Evolutionary conservation across 495 filamentous ascomycete genomes (phyloP).

Genomic region (Daldinia concentrica): DNA sequence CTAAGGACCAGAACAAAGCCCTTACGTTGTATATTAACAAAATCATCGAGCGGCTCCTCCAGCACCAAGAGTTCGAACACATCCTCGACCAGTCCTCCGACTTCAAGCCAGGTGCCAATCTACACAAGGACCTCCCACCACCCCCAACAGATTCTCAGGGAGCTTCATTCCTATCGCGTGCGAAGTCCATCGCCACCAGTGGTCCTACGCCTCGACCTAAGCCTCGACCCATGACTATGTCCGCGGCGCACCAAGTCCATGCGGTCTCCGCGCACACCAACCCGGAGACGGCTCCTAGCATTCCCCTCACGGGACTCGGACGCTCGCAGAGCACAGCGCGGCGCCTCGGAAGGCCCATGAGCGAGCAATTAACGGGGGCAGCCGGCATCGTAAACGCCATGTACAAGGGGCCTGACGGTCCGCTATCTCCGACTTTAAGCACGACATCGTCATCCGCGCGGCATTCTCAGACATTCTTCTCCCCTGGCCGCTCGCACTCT

Average conservation of each 20-base stretch:
- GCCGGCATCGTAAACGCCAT: slow-evolving; percentile 83
- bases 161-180: slow-evolving; percentile 76
- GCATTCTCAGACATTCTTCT: slow-evolving; percentile 56
- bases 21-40: slow-evolving; percentile 97
- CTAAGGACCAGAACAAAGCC: slow-evolving; percentile 96
- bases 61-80: slow-evolving; percentile 92
- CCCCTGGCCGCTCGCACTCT: slow-evolving; percentile 36
- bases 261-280: slow-evolving; percentile 60
- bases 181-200: slow-evolving; percentile 72
- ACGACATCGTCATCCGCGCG: slow-evolving; percentile 53
- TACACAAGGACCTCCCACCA: slow-evolving; percentile 86
- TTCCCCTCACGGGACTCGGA: slow-evolving; percentile 69
- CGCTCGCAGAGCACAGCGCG: slow-evolving; percentile 69
- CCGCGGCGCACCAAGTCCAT: slow-evolving; percentile 55
- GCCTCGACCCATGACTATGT: slow-evolving; percentile 69
- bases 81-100: slow-evolving; percentile 83
- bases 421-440: slow-evolving; percentile 64
- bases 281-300: slow-evolving; percentile 83
- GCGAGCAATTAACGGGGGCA: slow-evolving; percentile 73
- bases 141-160: slow-evolving; percentile 69
- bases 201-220: slow-evolving; percentile 49
- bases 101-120: slow-evolving; percentile 61
- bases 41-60: slow-evolving; percentile 92
- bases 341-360: slow-evolving; percentile 66
- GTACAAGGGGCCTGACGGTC: slow-evolving; percentile 70